Evolutionary conservation across 352 stramenopile species (phyloP).

Genomic region (Globisporangium cystogenes): DNA sequence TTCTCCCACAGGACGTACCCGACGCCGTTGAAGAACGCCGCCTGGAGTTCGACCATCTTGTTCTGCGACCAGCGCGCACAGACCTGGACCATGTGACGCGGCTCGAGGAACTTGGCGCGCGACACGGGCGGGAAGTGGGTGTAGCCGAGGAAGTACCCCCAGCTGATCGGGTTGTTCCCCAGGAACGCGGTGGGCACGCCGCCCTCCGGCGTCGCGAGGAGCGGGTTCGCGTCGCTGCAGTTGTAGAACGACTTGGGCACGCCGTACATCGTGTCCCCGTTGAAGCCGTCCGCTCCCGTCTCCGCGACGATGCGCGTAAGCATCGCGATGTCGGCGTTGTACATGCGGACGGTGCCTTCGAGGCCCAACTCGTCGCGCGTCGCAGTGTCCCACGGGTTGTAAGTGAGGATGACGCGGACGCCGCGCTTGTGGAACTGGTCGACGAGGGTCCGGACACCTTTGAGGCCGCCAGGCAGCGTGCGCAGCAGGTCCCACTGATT

Average conservation of each 20-base stretch:
- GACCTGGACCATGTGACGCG: conserved; percentile 78
- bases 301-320: conserved; percentile 32
- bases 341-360: conserved; percentile 60
- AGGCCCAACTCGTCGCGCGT: conserved; percentile 51
- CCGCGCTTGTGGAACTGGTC: conserved; percentile 49
- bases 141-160: conserved; percentile 74
- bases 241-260: conserved; percentile 80
- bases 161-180: conserved; percentile 71
- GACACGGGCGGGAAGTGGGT: conserved; percentile 62
- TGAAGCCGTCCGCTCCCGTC: conserved; percentile 69
- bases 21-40: conserved; percentile 81
- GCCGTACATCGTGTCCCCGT: conserved; percentile 87
- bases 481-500: conserved; percentile 76
- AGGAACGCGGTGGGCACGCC: conserved; percentile 60
- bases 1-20: conserved; percentile 88
- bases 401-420: conserved; percentile 71
- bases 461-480: conserved; percentile 47
- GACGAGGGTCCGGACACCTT: conserved; percentile 39
- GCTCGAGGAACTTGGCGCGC: conserved; percentile 73
- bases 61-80: conserved; percentile 83
- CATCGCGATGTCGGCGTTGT: conserved; percentile 60
- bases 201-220: conserved; percentile 58
- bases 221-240: conserved; percentile 30
- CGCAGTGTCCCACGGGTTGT: conserved; percentile 80
- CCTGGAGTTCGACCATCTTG: conserved; percentile 48